phyloP scores from a whole-genome alignment of 208 protist genomes.

The Acanthamoeba triangularis region DNA sequence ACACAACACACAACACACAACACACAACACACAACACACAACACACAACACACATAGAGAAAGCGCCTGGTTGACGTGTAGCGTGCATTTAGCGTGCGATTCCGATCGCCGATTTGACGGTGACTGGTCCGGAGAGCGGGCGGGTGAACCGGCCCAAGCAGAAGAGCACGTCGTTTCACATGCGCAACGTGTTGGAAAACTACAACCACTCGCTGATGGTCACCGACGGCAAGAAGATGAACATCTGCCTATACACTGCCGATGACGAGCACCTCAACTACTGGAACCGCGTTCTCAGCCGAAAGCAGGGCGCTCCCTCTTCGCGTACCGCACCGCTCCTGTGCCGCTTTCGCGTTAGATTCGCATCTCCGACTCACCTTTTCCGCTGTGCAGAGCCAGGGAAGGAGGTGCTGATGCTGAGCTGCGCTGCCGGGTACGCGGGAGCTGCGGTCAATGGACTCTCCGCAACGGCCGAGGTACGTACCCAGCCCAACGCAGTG shows the following conservation, averaged over 20 bases:
- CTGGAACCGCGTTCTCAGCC: slow-evolving; percentile 13
- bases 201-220: slow-evolving; percentile 31
- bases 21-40: no score
- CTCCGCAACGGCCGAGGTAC: neutral
- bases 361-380: neutral
- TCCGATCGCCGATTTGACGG: neutral
- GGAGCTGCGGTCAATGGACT: neutral
- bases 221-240: slow-evolving; percentile 39
- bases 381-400: neutral
- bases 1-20: no score
- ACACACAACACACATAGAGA: no score
- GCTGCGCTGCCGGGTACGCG: slow-evolving; percentile 20
- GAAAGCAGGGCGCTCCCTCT: neutral
- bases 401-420: slow-evolving; percentile 7
- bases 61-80: neutral
- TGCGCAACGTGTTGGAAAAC: slow-evolving; percentile 38
- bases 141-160: slow-evolving; percentile 26
- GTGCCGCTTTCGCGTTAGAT: neutral
- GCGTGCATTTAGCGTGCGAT: neutral
- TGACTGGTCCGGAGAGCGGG: neutral
- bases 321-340: neutral
- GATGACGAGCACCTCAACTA: slow-evolving; percentile 49
- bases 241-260: slow-evolving; percentile 23
- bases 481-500: no score
- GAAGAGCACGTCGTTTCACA: slow-evolving; percentile 37